Evolutionary conservation across 1,139 yeast genomes (phyloP), one percentile per base, ranked within the genome.

Genomic region (Candida sp.): DNA sequence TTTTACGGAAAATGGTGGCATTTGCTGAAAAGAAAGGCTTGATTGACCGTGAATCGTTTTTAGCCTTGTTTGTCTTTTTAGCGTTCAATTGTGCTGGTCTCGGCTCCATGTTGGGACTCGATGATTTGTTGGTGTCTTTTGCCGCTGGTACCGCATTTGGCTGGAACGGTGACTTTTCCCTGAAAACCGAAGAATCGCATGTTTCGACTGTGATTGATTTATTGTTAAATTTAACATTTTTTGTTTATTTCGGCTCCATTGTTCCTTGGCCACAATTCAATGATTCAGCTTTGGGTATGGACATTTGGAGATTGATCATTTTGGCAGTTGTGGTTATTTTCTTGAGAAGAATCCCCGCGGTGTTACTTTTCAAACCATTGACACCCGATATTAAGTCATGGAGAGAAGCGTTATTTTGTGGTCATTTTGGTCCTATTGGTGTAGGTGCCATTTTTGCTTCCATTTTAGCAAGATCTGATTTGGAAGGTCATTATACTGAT

Each of bases 371-470:
- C 44, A 88, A 88, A 57, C 89, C 91, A 0, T 60, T 91, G 12
- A 85, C 88, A n/a, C 97, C 98, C 0, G 98, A 91, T 62, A 81
- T 93, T 37, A 82, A 88, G 54, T 82, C 93, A 32, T 91, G 98
- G 97, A 80, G 96, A 64, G 98, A 93, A 60, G 97, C 97, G 0
- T 60, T 93, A 5, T 90, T 93, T 58, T 91, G 96, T 63, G 98
- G 98, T 21, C 98, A 93, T 68, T 93, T 93, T 63, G 99, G 99
- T 38, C 99, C 99, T 7, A 89, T 93, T 60, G 99, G 99, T 44
- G 99, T 93, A 8, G 98, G 98, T 50, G 98, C 98, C 1, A 79
- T 93, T 21, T 93, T 88, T 66, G 96, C 96, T 21, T 83, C 91
- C 11, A 85, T 93, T 46, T 70, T 91, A 53, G 93, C 97, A 1